These are phyloP conservation scores for Triticum urartu DNA, from an alignment of 176 grass and related monocot species.

Conservation along the genomic window DNA sequence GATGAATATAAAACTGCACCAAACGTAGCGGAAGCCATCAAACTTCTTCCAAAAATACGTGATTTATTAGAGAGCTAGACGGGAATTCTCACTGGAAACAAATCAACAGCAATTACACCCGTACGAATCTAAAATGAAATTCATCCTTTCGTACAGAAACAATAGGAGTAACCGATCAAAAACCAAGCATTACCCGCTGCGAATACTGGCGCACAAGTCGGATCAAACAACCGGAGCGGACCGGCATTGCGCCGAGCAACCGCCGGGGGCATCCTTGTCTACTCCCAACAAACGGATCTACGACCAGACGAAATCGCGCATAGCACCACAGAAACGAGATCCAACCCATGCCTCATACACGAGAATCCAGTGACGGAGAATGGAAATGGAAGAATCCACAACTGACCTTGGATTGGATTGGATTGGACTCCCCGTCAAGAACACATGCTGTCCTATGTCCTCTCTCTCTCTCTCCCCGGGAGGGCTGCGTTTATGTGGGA, in stretches of 20 bases:
- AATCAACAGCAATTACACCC: slow-evolving; percentile 6
- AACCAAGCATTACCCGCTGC: not conserved
- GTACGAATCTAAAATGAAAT: not conserved
- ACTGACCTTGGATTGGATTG: slow-evolving; percentile 40
- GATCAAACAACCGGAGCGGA: not conserved
- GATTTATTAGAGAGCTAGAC: not conserved
- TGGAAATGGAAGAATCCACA: not conserved
- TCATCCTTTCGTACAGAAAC: not conserved
- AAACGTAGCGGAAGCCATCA: not conserved
- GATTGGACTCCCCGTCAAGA: slow-evolving; percentile 37
- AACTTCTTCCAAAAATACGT: not conserved
- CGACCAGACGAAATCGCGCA: not conserved
- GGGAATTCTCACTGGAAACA: not conserved
- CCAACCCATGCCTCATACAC: not conserved
- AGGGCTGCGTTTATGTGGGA: slow-evolving; percentile 35
- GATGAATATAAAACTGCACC: not conserved
- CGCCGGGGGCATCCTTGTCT: not conserved
- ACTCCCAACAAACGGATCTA: slow-evolving; percentile 19
- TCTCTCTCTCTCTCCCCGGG: not conserved
- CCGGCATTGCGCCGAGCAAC: slow-evolving; percentile 26
- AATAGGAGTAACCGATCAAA: not conserved
- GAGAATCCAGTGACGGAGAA: not conserved
- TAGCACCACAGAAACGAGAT: not conserved
- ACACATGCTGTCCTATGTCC: slow-evolving; percentile 30
- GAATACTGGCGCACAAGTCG: not conserved